Evolutionary conservation across 371 early-diverging fungal genomes (phyloP), one percentile per base, ranked within the genome.

Genomic region (Enterocytospora artemiae): DNA sequence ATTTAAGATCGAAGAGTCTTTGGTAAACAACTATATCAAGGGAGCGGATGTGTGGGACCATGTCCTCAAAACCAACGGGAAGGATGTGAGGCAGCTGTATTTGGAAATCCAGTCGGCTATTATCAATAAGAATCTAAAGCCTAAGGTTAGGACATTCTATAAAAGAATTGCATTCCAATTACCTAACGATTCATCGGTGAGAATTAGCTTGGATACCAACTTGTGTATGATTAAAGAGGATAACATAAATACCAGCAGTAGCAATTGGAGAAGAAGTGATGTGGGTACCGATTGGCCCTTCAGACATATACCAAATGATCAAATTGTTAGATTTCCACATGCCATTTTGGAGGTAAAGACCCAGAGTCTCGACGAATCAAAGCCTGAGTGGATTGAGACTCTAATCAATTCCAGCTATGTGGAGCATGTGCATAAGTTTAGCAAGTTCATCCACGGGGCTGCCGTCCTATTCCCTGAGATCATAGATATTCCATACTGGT

Each of bases 91-190:
- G 46, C 70, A 69, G 24, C 83, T 97, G 46, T 82, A 89, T 14
- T 73, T 75, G 2, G 88, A 92, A 62, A 83, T 93, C 18, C 89
- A 87, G 65, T 65, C 79, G n/a, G 79, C 84, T 22, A 84, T 94
- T n/a, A 67, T 81, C 27, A 75, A 83, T 1, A 85, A 86, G 70
- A 76, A 84, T 7, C 81, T 95, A 59, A 77, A 82, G 25, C 97
- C 97, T 67, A 85, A 85, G 82, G 83, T 80, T 60, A 87, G 95
- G 55, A 90, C 93, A 0, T 91, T 91, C 71, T 95, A 97, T 81
- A 94, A 91, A 75, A 86, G 97, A 76, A 93, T 90, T 27, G 97
- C 97, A 14, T 97, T 97, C 82, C 97, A 97, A 76, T 77, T 95
- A 28, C 97, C 97, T 16, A 92, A 91, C 36, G 93, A 93, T 80